A percentile compares a stretch with the other conserved stretches of the same genome.
These are phyloP conservation scores for Cryphonectria nitschkei DNA, from an alignment of 2,329 filamentous ascomycete genomes.

Conservation along the genomic window DNA sequence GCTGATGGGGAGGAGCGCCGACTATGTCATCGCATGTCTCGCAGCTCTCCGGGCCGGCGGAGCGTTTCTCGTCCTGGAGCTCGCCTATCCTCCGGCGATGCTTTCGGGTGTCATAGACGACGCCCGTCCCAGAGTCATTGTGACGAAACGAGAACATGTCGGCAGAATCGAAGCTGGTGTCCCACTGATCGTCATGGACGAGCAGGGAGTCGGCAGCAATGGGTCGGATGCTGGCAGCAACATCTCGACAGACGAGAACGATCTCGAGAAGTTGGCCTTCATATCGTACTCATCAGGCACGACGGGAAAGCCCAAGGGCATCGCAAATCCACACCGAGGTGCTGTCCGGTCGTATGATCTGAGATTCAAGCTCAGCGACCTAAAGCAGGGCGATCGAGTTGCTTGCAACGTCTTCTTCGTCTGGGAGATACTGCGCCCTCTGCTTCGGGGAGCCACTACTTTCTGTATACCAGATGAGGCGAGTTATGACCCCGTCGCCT, in stretches of 20 bases:
- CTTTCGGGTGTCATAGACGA: constrained; percentile 78
- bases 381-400: constrained; percentile 73
- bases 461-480: constrained; percentile 74
- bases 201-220: constrained; percentile 39
- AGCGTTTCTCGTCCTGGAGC: constrained; percentile 78
- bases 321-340: constrained; percentile 77
- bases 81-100: constrained; percentile 75
- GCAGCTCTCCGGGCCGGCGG: constrained; percentile 79
- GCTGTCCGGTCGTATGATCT: constrained; percentile 75
- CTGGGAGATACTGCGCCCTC: constrained; percentile 80
- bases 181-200: constrained; percentile 68
- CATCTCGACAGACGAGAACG: constrained; percentile 59
- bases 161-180: constrained; percentile 66
- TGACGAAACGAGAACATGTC: constrained; percentile 68
- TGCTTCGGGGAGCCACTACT: constrained; percentile 76
- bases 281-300: constrained; percentile 82
- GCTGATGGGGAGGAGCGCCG: constrained; percentile 72
- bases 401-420: constrained; percentile 90
- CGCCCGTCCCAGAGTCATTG: constrained; percentile 69
- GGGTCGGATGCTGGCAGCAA: constrained; percentile 38
- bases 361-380: constrained; percentile 70
- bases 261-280: constrained; percentile 75
- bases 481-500: constrained; percentile 75
- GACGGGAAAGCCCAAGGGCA: constrained; percentile 79
- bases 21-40: constrained; percentile 79